A percentile compares a stretch with the other conserved stretches of the same genome.
These are phyloP conservation scores for Aspergillus neotritici DNA, from an alignment of 2,329 filamentous ascomycete genomes.

Conservation along the genomic window DNA sequence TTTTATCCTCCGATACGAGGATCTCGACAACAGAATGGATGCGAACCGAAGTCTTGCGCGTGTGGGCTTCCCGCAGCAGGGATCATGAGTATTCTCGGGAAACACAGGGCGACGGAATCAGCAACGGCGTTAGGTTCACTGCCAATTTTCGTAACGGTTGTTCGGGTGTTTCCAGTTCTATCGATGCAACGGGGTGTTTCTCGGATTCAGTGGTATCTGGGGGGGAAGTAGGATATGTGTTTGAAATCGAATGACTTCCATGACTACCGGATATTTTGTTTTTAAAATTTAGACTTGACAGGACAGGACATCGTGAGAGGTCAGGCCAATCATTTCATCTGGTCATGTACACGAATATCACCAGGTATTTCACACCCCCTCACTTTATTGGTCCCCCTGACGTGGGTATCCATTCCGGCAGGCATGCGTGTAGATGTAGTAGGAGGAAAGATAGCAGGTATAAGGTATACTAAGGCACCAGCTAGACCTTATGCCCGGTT, in stretches of 20 bases:
- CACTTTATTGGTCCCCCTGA: too few relatives aligned
- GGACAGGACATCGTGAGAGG: too few relatives aligned
- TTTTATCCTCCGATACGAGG: constrained; percentile 46
- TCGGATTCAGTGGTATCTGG: constrained; percentile 19
- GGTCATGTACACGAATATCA: too few relatives aligned
- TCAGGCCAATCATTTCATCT: too few relatives aligned
- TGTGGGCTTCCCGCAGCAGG: constrained; percentile 33
- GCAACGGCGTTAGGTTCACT: constrained; percentile 31
- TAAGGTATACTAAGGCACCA: too few relatives aligned
- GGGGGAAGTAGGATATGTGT: constrained; percentile 21
- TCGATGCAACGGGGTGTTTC: constrained; percentile 24
- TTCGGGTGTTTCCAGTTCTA: constrained; percentile 19
- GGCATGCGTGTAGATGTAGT: too few relatives aligned
- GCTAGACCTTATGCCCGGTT: constrained; percentile 21
- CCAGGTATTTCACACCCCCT: too few relatives aligned
- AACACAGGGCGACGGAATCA: constrained; percentile 19
- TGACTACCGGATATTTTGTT: constrained; percentile 15
- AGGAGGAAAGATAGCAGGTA: too few relatives aligned
- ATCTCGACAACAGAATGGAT: constrained; percentile 45
- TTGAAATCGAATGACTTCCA: constrained; percentile 22
- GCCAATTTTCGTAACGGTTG: constrained; percentile 21
- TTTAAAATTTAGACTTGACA: not conserved
- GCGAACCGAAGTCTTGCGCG: constrained; percentile 33
- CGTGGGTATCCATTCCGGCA: too few relatives aligned
- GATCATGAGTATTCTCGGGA: constrained; percentile 26